A percentile compares a stretch with the other conserved stretches of the same genome.
These are phyloP conservation scores for Spergularia bocconei DNA, from an alignment of 148 eudicot species.

Conservation along the genomic window DNA sequence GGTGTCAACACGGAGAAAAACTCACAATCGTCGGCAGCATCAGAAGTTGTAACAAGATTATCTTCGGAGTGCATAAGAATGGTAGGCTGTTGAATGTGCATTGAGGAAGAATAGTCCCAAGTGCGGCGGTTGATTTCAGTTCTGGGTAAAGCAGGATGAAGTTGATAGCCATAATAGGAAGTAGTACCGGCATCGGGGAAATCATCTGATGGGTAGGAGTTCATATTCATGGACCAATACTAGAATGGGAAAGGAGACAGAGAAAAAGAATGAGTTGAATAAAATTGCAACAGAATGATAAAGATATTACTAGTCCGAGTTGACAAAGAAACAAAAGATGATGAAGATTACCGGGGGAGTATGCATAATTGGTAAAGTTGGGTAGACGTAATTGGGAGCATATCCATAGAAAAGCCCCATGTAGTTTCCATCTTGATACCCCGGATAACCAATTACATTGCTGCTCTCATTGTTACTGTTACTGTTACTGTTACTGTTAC, in stretches of 20 bases:
- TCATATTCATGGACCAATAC: constrained; percentile 73
- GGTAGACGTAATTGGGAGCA: constrained; percentile 38
- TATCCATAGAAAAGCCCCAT: constrained; percentile 44
- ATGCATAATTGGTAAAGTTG: constrained; percentile 33
- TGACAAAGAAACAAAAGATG: no score
- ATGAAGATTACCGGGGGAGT: constrained; percentile 18
- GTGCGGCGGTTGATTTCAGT: constrained; percentile 50
- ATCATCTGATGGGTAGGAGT: constrained; percentile 53
- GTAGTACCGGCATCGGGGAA: constrained; percentile 45
- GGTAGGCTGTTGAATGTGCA: constrained; percentile 47
- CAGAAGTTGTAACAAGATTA: constrained; percentile 36
- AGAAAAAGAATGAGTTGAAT: neutral
- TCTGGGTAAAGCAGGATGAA: constrained; percentile 38
- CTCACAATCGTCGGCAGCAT: constrained; percentile 66
- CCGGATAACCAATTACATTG: constrained; percentile 28
- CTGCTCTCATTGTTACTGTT: no score
- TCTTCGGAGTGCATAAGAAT: constrained; percentile 43
- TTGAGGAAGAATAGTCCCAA: constrained; percentile 61
- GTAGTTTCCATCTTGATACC: constrained; percentile 43
- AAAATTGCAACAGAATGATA: no score
- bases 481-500: no score
- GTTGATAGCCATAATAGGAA: constrained; percentile 50
- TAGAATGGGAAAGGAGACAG: constrained; percentile 14
- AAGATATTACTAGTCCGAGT: no score
- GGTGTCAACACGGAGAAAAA: neutral